Conservation (phyloP, 2,329 filamentous ascomycete genomes). For the Nigrospora oryzae region DNA sequence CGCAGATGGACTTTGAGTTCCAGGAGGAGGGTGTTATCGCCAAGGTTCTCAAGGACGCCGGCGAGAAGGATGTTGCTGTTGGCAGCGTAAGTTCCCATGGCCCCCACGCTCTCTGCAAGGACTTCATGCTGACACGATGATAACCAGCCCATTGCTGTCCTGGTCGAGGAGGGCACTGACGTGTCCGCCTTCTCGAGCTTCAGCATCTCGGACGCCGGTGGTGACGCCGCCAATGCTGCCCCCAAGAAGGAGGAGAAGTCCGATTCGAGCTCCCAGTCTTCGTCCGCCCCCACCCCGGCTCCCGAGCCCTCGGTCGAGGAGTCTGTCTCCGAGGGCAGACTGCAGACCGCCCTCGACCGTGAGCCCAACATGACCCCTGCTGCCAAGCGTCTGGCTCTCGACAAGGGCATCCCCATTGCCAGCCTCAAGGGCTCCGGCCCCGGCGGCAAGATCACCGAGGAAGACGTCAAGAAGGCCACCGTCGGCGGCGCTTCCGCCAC, state of each 20-base stretch:
- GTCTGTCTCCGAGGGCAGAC: constrained; percentile 64
- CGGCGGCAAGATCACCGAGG: constrained; percentile 79
- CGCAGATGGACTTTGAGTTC: constrained; percentile 99
- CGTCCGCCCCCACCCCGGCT: constrained; percentile 48
- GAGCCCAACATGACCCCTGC: constrained; percentile 64
- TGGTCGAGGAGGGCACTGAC: constrained; percentile 88
- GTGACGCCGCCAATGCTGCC: constrained; percentile 57
- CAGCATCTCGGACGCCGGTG: constrained; percentile 82
- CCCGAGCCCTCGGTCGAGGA: constrained; percentile 53
- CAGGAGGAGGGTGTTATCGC: constrained; percentile 95
- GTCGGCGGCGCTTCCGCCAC: constrained; percentile 51
- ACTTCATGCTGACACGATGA: constrained; percentile 6
- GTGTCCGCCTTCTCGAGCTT: constrained; percentile 84
- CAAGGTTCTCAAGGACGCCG: constrained; percentile 86
- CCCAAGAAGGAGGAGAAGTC: constrained; percentile 60
- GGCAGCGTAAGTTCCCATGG: constrained; percentile 64
- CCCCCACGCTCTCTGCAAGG: constrained; percentile 1
- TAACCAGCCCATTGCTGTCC: constrained; percentile 80
- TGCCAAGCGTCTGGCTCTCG: constrained; percentile 74
- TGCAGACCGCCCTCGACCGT: constrained; percentile 79
- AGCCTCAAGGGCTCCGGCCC: constrained; percentile 80
- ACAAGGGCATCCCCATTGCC: constrained; percentile 72
- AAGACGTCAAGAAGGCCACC: constrained; percentile 84
- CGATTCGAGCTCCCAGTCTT: constrained; percentile 49
- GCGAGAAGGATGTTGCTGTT: constrained; percentile 88